Conservation (phyloP, 2,329 filamentous ascomycete species). For the Apiospora pterosperma region DNA sequence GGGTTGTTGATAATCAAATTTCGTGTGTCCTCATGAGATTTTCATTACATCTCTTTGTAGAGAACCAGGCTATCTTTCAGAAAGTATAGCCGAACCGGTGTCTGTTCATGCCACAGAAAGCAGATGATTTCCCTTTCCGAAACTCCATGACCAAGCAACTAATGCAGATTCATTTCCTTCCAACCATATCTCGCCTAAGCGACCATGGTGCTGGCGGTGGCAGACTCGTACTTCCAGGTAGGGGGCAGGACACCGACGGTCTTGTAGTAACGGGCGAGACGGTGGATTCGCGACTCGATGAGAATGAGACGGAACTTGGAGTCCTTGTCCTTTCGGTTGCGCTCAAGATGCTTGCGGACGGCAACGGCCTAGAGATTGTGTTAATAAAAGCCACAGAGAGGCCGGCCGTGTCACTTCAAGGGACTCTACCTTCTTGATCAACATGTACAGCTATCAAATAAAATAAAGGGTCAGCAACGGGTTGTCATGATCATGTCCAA, state of each 20-base stretch:
- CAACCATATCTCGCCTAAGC: constrained; percentile 57
- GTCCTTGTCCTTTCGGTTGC: constrained; percentile 99
- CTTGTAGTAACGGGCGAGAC: constrained; percentile 99
- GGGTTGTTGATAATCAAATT: constrained; percentile 2
- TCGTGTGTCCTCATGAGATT: constrained; percentile 5
- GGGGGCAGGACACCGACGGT: constrained; percentile 80
- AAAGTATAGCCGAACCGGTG: background rate
- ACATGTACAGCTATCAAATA: constrained; percentile 99
- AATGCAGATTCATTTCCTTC: constrained; percentile 17
- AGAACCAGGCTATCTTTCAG: constrained; percentile 8
- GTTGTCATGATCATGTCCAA: no score
- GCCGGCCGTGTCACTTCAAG: background rate
- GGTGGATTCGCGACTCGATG: constrained; percentile 99
- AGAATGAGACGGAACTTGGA: constrained; percentile 99
- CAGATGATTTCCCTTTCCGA: constrained; percentile 27
- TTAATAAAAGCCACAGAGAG: constrained; percentile 14
- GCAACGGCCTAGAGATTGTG: constrained; percentile 68
- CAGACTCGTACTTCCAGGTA: constrained; percentile 98
- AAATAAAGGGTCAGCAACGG: no score
- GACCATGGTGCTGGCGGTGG: constrained; percentile 91
- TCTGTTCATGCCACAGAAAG: constrained; percentile 17
- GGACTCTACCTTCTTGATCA: constrained; percentile 93
- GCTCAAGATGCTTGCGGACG: constrained; percentile 99
- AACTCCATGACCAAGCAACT: constrained; percentile 28
- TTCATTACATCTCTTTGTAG: constrained; percentile 11